Evolutionary conservation across 441 rosid genomes (phyloP).

Genomic region (Mallotus repandus): DNA sequence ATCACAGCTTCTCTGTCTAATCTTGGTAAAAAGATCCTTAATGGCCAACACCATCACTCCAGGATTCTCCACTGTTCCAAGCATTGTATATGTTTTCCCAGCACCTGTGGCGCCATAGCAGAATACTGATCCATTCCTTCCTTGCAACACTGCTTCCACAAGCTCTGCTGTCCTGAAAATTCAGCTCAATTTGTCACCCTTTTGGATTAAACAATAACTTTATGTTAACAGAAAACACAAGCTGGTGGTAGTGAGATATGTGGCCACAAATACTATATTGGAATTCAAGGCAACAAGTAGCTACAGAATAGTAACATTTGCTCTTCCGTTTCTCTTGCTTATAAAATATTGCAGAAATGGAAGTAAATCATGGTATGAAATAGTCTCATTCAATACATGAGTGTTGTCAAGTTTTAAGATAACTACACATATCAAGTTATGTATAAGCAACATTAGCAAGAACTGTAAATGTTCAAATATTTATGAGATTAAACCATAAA

Average conservation of each 20-base stretch:
- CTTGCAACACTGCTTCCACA: conserved; percentile 83
- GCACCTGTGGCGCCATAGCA: conserved; percentile 98
- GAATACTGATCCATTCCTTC: conserved; percentile 93
- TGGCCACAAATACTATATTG: not conserved
- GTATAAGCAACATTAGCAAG: too few relatives aligned
- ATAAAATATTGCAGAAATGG: not conserved
- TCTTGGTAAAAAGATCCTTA: conserved; percentile 79
- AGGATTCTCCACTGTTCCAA: conserved; percentile 83
- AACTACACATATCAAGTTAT: too few relatives aligned
- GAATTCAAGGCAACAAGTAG: not conserved
- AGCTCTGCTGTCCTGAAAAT: conserved; percentile 82
- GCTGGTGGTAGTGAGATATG: not conserved
- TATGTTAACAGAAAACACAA: not conserved
- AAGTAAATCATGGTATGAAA: not conserved
- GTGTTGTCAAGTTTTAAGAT: too few relatives aligned
- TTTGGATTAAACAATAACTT: not conserved
- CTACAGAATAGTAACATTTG: not conserved
- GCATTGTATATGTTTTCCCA: conserved; percentile 93
- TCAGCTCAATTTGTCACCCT: conserved; percentile 8
- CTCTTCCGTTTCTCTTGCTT: conserved; percentile 6
- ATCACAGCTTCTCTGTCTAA: conserved; percentile 81
- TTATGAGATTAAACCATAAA: not conserved
- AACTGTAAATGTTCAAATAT: too few relatives aligned
- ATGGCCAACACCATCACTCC: conserved; percentile 99
- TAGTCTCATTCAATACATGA: not conserved